Conservation (phyloP, 805 yeast species). For the Clavispora phyllophila region DNA sequence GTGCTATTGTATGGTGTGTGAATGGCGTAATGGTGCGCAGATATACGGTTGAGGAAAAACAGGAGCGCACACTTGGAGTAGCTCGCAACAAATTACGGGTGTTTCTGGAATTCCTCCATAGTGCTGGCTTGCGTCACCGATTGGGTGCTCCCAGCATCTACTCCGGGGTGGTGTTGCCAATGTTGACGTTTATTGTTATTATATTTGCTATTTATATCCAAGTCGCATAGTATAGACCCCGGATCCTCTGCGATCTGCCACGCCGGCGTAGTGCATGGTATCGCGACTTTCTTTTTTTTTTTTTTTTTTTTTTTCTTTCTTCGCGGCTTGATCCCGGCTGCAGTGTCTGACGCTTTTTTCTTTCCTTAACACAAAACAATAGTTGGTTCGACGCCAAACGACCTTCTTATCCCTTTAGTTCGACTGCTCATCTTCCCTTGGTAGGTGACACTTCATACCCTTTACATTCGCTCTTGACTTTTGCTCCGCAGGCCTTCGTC, state of each 20-base stretch:
- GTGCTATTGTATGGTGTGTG: too few relatives aligned
- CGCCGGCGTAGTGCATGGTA: background rate
- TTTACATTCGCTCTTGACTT: background rate
- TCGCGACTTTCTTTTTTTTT: background rate
- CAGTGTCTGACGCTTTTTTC: background rate
- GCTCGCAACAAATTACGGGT: too few relatives aligned
- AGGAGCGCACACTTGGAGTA: background rate
- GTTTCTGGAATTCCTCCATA: too few relatives aligned
- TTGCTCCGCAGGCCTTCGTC: background rate
- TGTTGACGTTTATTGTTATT: too few relatives aligned
- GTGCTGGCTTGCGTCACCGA: too few relatives aligned
- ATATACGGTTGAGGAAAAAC: background rate
- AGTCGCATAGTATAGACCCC: background rate
- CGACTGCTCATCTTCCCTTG: background rate
- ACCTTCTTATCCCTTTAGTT: background rate
- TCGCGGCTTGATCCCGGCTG: background rate
- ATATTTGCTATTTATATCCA: background rate
- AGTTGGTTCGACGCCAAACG: background rate
- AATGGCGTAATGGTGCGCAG: background rate
- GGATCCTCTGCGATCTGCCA: background rate
- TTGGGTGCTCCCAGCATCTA: background rate
- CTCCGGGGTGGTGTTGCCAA: background rate
- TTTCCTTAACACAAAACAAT: background rate
- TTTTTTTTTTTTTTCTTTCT: background rate
- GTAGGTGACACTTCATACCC: background rate